These are phyloP conservation scores for Cytospora schulzeri DNA, from an alignment of 2,329 filamentous ascomycete genomes.

Conservation along the genomic window DNA sequence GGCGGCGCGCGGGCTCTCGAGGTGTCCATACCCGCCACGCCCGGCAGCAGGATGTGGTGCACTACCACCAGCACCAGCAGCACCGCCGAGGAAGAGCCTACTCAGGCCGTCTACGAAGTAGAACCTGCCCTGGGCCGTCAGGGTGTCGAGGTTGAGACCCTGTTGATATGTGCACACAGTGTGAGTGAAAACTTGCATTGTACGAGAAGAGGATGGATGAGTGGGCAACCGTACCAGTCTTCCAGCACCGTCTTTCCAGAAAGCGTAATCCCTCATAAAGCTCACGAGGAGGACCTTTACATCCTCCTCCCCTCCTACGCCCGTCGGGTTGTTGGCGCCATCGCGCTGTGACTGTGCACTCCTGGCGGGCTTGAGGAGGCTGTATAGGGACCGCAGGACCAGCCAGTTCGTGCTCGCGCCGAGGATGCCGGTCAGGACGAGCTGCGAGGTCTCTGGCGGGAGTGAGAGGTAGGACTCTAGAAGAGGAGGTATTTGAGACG, in stretches of 20 bases:
- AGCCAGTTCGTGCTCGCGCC: slow-evolving; percentile 69
- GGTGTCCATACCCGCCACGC: slow-evolving; percentile 20
- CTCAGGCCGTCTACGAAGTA: slow-evolving; percentile 76
- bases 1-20: slow-evolving; percentile 38
- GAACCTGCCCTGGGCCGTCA: slow-evolving; percentile 62
- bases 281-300: slow-evolving; percentile 73
- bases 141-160: slow-evolving; percentile 70
- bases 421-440: slow-evolving; percentile 69
- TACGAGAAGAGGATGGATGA: not conserved
- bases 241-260: slow-evolving; percentile 74
- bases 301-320: slow-evolving; percentile 35
- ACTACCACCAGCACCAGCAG: slow-evolving; percentile 7
- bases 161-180: slow-evolving; percentile 34
- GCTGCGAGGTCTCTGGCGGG: slow-evolving; percentile 60
- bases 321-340: slow-evolving; percentile 22
- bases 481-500: slow-evolving; percentile 55
- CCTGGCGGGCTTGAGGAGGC: slow-evolving; percentile 40
- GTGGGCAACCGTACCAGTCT: slow-evolving; percentile 60
- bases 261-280: slow-evolving; percentile 76
- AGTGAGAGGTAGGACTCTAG: slow-evolving; percentile 65
- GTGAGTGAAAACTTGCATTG: not conserved
- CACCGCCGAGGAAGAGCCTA: slow-evolving; percentile 48
- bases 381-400: slow-evolving; percentile 57
- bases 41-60: slow-evolving; percentile 23
- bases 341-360: not conserved